Conservation (phyloP, 768 basidiomycete genomes). For the Naganishia randhawae region DNA sequence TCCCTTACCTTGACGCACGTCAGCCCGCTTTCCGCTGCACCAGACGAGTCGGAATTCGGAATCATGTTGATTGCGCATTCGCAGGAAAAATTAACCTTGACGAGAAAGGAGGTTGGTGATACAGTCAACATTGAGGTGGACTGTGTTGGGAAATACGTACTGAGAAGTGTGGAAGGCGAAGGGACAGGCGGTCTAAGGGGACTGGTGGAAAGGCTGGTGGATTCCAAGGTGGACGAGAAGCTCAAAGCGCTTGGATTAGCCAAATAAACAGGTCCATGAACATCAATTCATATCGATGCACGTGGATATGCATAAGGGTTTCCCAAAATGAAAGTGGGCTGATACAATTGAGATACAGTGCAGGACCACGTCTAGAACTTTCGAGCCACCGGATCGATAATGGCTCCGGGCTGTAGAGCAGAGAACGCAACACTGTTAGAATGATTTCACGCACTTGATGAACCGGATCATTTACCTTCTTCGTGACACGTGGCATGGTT, state of each 20-base stretch:
- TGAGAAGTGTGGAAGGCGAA: slow-evolving; percentile 38
- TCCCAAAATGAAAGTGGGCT: neutral
- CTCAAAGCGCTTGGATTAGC: slow-evolving; percentile 15
- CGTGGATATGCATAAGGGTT: neutral
- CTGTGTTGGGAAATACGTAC: slow-evolving; percentile 47
- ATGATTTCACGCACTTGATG: slow-evolving; percentile 40
- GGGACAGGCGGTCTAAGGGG: slow-evolving; percentile 30
- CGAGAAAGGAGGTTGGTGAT: slow-evolving; percentile 67
- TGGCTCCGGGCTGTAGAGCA: slow-evolving; percentile 42
- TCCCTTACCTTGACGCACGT: slow-evolving; percentile 87
- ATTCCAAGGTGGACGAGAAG: slow-evolving; percentile 39
- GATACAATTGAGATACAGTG: slow-evolving; percentile 7
- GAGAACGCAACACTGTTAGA: slow-evolving; percentile 9
- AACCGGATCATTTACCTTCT: slow-evolving; percentile 58
- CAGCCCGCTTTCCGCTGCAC: slow-evolving; percentile 52
- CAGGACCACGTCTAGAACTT: slow-evolving; percentile 36
- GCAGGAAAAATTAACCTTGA: slow-evolving; percentile 78
- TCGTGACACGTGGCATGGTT: slow-evolving; percentile 78
- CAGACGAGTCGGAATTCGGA: slow-evolving; percentile 59
- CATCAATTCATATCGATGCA: neutral
- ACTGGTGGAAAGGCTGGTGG: slow-evolving; percentile 42
- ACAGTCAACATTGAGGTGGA: slow-evolving; percentile 84
- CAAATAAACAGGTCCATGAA: neutral
- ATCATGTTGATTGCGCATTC: slow-evolving; percentile 96
- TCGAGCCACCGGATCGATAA: slow-evolving; percentile 48